Base-by-base conservation (phyloP, 495 filamentous ascomycete species). In the Ascodesmis nigricans region DNA sequence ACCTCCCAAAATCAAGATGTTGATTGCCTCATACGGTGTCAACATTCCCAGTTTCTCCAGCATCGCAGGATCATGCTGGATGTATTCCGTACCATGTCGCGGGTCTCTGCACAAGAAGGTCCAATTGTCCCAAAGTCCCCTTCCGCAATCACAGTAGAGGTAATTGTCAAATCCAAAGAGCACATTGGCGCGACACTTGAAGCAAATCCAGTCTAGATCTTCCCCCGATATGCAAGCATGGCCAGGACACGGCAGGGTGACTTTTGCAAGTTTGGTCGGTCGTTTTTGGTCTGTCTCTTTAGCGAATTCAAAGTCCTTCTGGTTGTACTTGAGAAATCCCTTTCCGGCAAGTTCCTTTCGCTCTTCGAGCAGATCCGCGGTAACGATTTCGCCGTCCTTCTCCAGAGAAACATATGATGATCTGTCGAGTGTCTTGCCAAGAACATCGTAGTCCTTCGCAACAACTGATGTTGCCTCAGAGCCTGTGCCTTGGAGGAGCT, bases 1-100 rank as follows among this genome's bases (percentile, higher is more conserved):
- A 31, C 59, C 58, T 1, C 60, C 60, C 3, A 62, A 45, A 11
- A 63, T 56, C 11, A 63, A 40, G 16, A 63, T 53, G 40, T 63
- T 63, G 15, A 58, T 16, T 3, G 53, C 37, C 2, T 55, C 43
- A 14, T 40, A 38, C n/a, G 42, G 31, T 9, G n/a, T 45, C 18
- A 2, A 55, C 42, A 1, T 28, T 20, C n/a, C n/a, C n/a, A n/a
- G n/a, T n/a, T n/a, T n/a, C n/a, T n/a, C n/a, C n/a, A n/a, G n/a
- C n/a, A n/a, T n/a, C 6, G 36, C 33, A 0, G 1, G 4, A 18
- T 41, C 32, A 35, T 43, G 43, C 16, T 20, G 10, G 8, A 21
- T 9, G 11, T 21, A 52, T 10, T 11, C 23, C 0, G 33, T 1
- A 5, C 42, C 48, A 36, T 55, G 54, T 3, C 29, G 14, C 0